Percentiles rank a stretch among this genome's conserved stretches.
These are phyloP conservation scores for Nakazawaea ernobii DNA, from an alignment of 805 yeast species.

Conservation along the genomic window DNA sequence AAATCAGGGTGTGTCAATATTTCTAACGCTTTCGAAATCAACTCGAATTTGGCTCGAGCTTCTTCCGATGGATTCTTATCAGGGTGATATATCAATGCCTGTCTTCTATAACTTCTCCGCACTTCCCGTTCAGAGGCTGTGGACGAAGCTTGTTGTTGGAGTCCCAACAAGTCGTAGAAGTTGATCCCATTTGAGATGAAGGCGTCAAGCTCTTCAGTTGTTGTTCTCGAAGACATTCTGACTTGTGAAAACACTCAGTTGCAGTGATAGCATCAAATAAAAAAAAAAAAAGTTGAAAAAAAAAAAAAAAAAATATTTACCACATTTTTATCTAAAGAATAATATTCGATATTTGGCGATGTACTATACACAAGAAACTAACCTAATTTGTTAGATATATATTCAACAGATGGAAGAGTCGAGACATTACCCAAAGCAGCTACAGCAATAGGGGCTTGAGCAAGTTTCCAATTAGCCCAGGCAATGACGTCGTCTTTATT, in stretches of 20 bases:
- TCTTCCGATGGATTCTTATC: conserved; percentile 25
- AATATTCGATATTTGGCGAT: too few species aligned
- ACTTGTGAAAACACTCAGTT: neutral
- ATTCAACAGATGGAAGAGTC: conserved; percentile 61
- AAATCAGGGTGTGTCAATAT: conserved; percentile 17
- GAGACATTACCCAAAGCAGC: conserved; percentile 87
- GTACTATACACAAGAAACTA: neutral
- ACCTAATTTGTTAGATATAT: conserved; percentile 39
- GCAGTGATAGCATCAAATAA: too few species aligned
- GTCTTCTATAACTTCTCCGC: conserved; percentile 23
- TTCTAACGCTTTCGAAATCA: conserved; percentile 21
- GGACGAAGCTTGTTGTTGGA: conserved; percentile 4
- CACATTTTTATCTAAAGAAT: too few species aligned
- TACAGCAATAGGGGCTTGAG: conserved; percentile 76
- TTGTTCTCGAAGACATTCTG: neutral
- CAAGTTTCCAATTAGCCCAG: conserved; percentile 83
- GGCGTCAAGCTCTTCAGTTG: conserved; percentile 4
- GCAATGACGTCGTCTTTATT: conserved; percentile 71
- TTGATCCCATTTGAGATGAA: conserved; percentile 7
- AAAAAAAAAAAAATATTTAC: too few species aligned
- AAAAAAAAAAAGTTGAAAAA: too few species aligned
- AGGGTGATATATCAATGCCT: conserved; percentile 27
- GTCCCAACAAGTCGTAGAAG: conserved; percentile 10
- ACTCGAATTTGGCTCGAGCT: conserved; percentile 23
- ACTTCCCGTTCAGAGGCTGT: conserved; percentile 12